Evolutionary conservation across 148 eudicot species (phyloP), one percentile per base, ranked within the genome.

Genomic region (Rhododendron henanense): DNA sequence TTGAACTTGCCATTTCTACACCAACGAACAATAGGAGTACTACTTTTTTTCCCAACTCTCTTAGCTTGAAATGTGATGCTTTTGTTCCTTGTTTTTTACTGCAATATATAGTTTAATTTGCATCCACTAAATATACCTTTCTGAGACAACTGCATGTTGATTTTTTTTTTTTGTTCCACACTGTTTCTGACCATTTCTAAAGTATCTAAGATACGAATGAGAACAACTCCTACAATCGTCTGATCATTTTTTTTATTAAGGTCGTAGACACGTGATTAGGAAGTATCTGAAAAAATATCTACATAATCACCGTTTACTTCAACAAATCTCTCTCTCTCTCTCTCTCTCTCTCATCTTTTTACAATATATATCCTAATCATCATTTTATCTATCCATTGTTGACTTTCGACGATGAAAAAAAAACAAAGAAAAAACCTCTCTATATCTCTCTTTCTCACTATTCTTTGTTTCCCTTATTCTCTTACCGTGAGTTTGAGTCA

Each of bases 1-100:
- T 73, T 83, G 82, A 83, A 39, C 85, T 84, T 84, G 84, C 93
- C 94, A 93, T 93, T 82, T 87, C 48, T 28, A 59, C 78, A 71
- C 82, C 15, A 19, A 31, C 10, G 33, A 50, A 83, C 35, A 57
- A 45, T 53, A 41, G 44, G 44, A 41, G 44, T 41, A 41, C 44
- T 41, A 55, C 4, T 48, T 28, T 15, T 47, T 10, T 28, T 39
- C 33, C 1, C 78, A 28, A 2, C 6, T 14, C 19, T 41, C 6
- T 18, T 76, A 10, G 14, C 25, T 73, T 28, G 80, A 59, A 86
- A 41, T 44, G 44, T 48, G 80, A 84, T 84, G 84, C 57, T 88
- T 78, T 16, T 88, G 2, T 73, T 48, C 81, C 59, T 25, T 25
- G 71, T 78, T 53, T 87, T 47, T 79, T 31, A 85, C 80, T 21